Evolutionary conservation across 225 moss, liverwort and hornwort genomes (phyloP), one percentile per base, ranked within the genome.

Genomic region (Marchantia polymorpha): DNA sequence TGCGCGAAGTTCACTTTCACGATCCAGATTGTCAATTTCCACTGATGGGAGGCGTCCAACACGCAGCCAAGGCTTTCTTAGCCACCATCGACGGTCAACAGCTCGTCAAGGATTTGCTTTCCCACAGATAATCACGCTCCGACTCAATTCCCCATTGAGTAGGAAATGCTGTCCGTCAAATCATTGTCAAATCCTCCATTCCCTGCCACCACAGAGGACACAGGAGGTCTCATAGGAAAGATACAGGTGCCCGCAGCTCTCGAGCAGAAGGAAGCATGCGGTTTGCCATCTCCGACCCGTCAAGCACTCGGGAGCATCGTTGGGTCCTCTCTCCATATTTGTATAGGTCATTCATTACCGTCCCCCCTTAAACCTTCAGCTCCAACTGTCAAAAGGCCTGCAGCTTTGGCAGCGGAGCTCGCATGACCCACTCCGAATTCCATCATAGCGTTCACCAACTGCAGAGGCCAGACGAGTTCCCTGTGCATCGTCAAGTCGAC

Each of bases 11-110:
- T 52, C 86, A 86, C 46, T 83, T 86, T 54, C 86, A 86, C 53
- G 86, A 86, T 64, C 83, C 86, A 7, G 86, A 86, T 58, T 86
- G 86, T 31, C 86, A 86, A 68, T 86, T 86, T 69, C 86, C 86
- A 48, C 86, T 86, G 48, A 86, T 86, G 86, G 86, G 86, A 75
- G 86, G 86, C 27, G 86, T 86, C 53, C 86, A 86, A 81, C 86
- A 86, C 64, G 86, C 86, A 7, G 86, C 86, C 7, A 86, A 83
- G 55, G 86, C 86, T 0, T 86, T 86, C 50, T 74, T 86, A 23
- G 64, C 80, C 52, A 86, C 86, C 0, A 74, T 81, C 0, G 86
- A 86, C 51, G 86, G 86, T 2, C 83, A 86, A 78, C 83, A 83
- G 47, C 86, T 86, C 10, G 86, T 86, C 54, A 86, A 83, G 55